Base-by-base conservation (phyloP, 805 yeast species). In the Metschnikowia henanensis region DNA sequence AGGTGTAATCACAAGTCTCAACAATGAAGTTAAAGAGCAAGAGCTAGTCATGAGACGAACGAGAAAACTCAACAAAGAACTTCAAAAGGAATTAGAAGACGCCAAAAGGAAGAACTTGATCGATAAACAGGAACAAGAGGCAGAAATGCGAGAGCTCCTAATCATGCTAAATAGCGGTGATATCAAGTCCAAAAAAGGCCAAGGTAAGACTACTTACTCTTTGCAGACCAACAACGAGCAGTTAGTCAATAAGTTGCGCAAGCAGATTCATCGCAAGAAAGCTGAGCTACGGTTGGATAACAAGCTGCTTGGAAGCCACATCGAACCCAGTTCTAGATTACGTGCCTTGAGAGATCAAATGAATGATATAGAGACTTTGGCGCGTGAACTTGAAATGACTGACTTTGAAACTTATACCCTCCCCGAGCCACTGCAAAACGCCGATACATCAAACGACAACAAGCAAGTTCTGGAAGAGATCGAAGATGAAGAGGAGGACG, bases 311-410 rank as follows among this genome's bases (percentile, higher is more conserved):
- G 80, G 80, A 37, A 58, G 76, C 10, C 71, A 75, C 22, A 77
- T 83, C 21, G 95, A 87, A 59, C 95, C 96, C 3, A 84, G 85
- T 55, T 77, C 85, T 3, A 72, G 92, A 51, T 66, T 90, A 39
- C 75, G 94, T 47, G 83, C 80, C 34, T 71, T 91, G 54, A 73
- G 96, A 43, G 87, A 84, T 55, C 78, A 84, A 59, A 89, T 89
- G 96, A 95, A 87, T 46, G 83, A 80, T 50, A 73, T 91, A 41
- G 96, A 87, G 59, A 77, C 79, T 37, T 87, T 87, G 68, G 97
- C 97, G 0, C 70, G 95, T 47, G 87, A 85, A 56, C 72, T 92
- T 46, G 97, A 92, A 60, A 83, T 81, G 78, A 84, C 87, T 17
- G 94, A 89, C 52, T 90, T 88, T 56, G 83, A 78, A 39, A 64